These are phyloP conservation scores for Pezicula rhizophila DNA, from an alignment of 2,329 filamentous ascomycete species.

Conservation along the genomic window DNA sequence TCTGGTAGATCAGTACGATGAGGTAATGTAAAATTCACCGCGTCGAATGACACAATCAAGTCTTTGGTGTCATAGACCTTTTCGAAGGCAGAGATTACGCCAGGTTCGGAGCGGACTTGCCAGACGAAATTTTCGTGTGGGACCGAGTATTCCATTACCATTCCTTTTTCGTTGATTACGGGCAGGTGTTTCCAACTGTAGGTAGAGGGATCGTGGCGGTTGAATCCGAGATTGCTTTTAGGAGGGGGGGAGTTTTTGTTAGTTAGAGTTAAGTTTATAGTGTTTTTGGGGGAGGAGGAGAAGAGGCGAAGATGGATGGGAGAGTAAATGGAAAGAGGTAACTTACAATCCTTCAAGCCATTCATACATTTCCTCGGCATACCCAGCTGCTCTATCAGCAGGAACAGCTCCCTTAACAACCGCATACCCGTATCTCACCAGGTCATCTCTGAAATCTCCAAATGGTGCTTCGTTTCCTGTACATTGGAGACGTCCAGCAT, in stretches of 20 bases:
- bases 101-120: conserved; percentile 41
- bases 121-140: conserved; percentile 44
- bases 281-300: too few relatives aligned
- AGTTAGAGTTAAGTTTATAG: not conserved
- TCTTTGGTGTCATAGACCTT: conserved; percentile 40
- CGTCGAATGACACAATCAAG: conserved; percentile 43
- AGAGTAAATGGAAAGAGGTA: not conserved
- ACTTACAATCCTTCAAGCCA: not conserved
- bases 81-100: conserved; percentile 39
- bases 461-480: too few relatives aligned
- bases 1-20: conserved; percentile 30
- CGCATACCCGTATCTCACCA: not conserved
- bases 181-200: conserved; percentile 25
- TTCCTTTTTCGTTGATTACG: conserved; percentile 40
- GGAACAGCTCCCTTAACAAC: not conserved
- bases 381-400: not conserved
- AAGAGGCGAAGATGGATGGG: not conserved
- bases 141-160: conserved; percentile 39
- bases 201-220: not conserved
- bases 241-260: too few relatives aligned
- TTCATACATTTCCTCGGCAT: not conserved
- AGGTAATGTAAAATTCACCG: conserved; percentile 14
- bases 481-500: too few relatives aligned
- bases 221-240: not conserved
- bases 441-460: conserved; percentile 1